phyloP scores from a whole-genome alignment of 352 stramenopile species.

The Sclerospora graminicola region DNA sequence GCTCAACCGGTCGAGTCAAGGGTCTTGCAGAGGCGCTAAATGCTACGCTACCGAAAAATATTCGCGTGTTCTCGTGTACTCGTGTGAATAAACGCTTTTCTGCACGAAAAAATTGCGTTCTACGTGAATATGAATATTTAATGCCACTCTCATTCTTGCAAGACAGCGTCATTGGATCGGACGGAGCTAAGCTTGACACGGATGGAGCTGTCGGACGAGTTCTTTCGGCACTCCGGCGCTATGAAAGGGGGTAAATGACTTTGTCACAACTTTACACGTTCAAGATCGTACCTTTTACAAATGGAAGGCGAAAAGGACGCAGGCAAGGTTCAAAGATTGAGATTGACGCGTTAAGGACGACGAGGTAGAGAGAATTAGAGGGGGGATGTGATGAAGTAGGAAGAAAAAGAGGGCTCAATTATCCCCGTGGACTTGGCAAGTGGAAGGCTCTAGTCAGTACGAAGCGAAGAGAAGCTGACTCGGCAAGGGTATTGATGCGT shows the following conservation, averaged over 20 bases:
- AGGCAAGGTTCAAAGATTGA: conserved; percentile 11
- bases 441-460: conserved; percentile 29
- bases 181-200: conserved; percentile 19
- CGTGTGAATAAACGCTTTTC: conserved; percentile 86
- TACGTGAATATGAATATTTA: conserved; percentile 89
- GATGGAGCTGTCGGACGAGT: conserved; percentile 32
- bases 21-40: conserved; percentile 70
- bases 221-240: conserved; percentile 45
- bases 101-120: conserved; percentile 77
- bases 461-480: conserved; percentile 20
- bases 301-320: conserved; percentile 32
- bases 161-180: conserved; percentile 22
- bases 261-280: conserved; percentile 89
- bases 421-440: no score
- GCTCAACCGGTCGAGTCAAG: conserved; percentile 36
- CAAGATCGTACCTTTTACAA: conserved; percentile 72
- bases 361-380: conserved; percentile 1
- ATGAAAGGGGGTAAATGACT: conserved; percentile 85
- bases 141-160: conserved; percentile 73
- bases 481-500: conserved; percentile 50
- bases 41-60: conserved; percentile 52
- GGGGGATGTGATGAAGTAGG: conserved; percentile 7
- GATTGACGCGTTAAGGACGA: conserved; percentile 7
- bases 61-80: conserved; percentile 84
- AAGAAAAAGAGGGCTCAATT: conserved; percentile 6